These are phyloP conservation scores for Neopestalotiopsis sp. DNA, from an alignment of 2,329 filamentous ascomycete genomes.

Conservation along the genomic window DNA sequence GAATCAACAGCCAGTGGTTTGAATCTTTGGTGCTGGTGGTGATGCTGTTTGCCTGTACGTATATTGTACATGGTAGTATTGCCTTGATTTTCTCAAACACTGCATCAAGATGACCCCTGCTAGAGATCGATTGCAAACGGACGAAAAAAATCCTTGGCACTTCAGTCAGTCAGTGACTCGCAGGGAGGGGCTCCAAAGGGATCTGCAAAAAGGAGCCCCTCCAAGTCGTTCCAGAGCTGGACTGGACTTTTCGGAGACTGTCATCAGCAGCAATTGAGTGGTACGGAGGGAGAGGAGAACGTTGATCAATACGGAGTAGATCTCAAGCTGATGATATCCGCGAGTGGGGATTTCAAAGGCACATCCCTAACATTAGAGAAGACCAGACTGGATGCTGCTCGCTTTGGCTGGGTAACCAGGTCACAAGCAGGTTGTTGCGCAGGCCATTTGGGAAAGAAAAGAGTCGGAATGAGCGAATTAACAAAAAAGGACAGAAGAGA, in stretches of 20 bases:
- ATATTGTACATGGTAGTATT: not conserved
- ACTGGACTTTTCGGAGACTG: not conserved
- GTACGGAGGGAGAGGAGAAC: not conserved
- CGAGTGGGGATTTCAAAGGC: not conserved
- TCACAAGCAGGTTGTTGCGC: not conserved
- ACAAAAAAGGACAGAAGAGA: not conserved
- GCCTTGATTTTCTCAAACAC: not conserved
- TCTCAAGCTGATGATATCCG: slow-evolving; percentile 10
- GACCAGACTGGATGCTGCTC: not conserved
- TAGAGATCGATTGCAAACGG: not conserved
- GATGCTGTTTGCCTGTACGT: too few species aligned
- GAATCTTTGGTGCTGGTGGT: too few species aligned
- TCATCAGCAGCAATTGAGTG: not conserved
- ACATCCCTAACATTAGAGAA: not conserved
- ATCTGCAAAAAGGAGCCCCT: not conserved
- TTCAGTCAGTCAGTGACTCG: not conserved
- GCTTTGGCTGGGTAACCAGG: not conserved
- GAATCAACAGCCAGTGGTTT: too few species aligned
- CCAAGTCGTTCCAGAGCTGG: not conserved
- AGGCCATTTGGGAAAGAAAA: not conserved
- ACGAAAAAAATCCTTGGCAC: not conserved
- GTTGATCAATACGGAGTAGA: slow-evolving; percentile 3
- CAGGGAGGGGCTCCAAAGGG: not conserved
- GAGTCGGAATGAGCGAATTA: not conserved
- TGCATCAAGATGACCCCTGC: not conserved